Base-by-base conservation (phyloP, 2,329 filamentous ascomycete genomes). In the Penicillium oxalicum region DNA sequence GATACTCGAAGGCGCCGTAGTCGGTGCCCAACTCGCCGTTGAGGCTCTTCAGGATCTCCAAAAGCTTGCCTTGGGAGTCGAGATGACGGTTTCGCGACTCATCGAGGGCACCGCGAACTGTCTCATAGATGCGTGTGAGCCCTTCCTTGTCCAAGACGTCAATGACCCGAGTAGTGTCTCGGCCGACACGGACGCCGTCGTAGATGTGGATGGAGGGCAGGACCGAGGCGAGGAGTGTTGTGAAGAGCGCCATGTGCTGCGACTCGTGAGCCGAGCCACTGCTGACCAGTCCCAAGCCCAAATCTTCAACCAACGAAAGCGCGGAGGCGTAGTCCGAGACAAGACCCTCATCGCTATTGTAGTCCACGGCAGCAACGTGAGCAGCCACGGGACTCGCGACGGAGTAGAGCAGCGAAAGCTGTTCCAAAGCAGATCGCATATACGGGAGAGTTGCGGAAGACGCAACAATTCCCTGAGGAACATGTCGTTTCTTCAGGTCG, bases 241-340 rank as follows among this genome's bases (percentile, higher is more conserved):
- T 82, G 61, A 95, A 84, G n/a, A 95, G 74, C 6, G 90, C 81
- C 86, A 95, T 95, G 73, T 98, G 93, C 77, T 98, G 93, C 42
- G 87, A 80, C 74, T 98, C 93, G 59, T 94, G 91, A 28, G 87
- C 83, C 28, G 90, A 95, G 45, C 83, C 82, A 67, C 89, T 95
- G 55, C 87, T 81, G 40, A 98, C 82, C 37, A 98, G 78, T 40
- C 85, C 91, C 27, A 97, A 77, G 12, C 93, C 91, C 11, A 97
- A 80, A 59, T 97, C 93, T 69, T 97, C 93, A 7, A 89, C 87
- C 42, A 91, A 74, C 55, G 84, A 81, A 62, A 97, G 77, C 3
- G 88, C 85, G 36, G 83, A 82, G 52, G 84, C 83, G 70, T 98
- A 98, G 70, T 97, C 91, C 51, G 89, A 82, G 37, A 95, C 86